Evolutionary conservation across 495 filamentous ascomycete species (phyloP).

Genomic region (Bombardia bombarda): DNA sequence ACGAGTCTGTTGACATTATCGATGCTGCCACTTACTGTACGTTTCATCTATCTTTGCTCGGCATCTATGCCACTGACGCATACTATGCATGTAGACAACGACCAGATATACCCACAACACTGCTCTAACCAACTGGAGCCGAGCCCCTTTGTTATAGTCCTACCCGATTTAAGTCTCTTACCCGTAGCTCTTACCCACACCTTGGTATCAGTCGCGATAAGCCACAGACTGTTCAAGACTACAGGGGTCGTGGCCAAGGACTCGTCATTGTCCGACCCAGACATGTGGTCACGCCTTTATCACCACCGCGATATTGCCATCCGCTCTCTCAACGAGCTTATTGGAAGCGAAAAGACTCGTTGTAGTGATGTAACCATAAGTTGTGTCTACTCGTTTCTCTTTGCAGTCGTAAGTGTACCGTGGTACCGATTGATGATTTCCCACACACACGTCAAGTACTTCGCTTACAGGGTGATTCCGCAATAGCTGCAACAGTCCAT

Average conservation of each 20-base stretch:
- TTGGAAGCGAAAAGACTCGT: constrained; percentile 10
- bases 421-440: neutral
- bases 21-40: constrained; percentile 14
- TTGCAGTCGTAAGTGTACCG: constrained; percentile 14
- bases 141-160: constrained; percentile 3
- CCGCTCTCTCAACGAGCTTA: constrained; percentile 13
- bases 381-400: constrained; percentile 15
- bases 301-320: constrained; percentile 16
- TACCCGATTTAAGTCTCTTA: neutral
- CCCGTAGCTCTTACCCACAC: constrained; percentile 9
- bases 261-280: neutral
- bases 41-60: neutral
- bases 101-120: constrained; percentile 9
- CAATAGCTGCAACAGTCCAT: constrained; percentile 24
- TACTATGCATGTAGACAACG: neutral
- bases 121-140: constrained; percentile 2
- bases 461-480: neutral
- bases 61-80: neutral
- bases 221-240: constrained; percentile 8
- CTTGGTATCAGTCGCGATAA: constrained; percentile 10
- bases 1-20: constrained; percentile 6
- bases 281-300: constrained; percentile 8
- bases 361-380: constrained; percentile 10
- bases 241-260: neutral
- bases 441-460: neutral